Conservation (phyloP, 768 basidiomycete genomes). For the Fistulinella prunicolor region DNA sequence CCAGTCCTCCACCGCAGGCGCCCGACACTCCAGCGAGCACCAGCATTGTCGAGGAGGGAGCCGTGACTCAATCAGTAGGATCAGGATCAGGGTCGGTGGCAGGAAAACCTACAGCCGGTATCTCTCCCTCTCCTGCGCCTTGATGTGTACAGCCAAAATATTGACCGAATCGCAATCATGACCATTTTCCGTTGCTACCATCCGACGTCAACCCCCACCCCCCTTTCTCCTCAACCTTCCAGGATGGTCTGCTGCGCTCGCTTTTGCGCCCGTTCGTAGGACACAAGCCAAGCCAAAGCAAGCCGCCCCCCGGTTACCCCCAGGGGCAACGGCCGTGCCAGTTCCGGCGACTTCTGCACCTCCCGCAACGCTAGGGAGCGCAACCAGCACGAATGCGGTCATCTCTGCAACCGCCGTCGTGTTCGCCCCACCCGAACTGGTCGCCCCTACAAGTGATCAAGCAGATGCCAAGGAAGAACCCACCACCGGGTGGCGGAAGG, state of each 20-base stretch:
- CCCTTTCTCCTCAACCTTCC: background rate
- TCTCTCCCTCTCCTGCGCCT: slow-evolving; percentile 45
- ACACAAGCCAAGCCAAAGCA: slow-evolving; percentile 58
- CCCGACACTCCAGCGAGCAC: slow-evolving; percentile 27
- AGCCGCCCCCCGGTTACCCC: slow-evolving; percentile 31
- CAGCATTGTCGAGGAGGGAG: slow-evolving; percentile 26
- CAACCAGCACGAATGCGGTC: slow-evolving; percentile 24
- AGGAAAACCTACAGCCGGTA: slow-evolving; percentile 55
- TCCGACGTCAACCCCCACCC: background rate
- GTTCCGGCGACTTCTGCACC: slow-evolving; percentile 37
- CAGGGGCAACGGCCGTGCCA: slow-evolving; percentile 54
- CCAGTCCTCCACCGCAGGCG: slow-evolving; percentile 18
- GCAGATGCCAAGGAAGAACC: slow-evolving; percentile 27
- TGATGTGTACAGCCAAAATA: slow-evolving; percentile 33
- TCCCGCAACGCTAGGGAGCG: slow-evolving; percentile 30
- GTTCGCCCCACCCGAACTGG: slow-evolving; percentile 64
- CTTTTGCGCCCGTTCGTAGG: slow-evolving; percentile 81
- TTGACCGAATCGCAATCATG: slow-evolving; percentile 37
- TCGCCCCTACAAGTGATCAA: slow-evolving; percentile 30
- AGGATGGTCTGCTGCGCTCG: slow-evolving; percentile 91
- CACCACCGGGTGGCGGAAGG: slow-evolving; percentile 39
- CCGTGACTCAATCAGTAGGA: slow-evolving; percentile 18
- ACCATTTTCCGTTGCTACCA: slow-evolving; percentile 23
- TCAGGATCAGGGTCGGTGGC: slow-evolving; percentile 34
- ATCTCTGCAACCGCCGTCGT: slow-evolving; percentile 62